A percentile compares a stretch with the other conserved stretches of the same genome.
phyloP scores from a whole-genome alignment of 345 rosid species.

The Geranium rotundifolium region DNA sequence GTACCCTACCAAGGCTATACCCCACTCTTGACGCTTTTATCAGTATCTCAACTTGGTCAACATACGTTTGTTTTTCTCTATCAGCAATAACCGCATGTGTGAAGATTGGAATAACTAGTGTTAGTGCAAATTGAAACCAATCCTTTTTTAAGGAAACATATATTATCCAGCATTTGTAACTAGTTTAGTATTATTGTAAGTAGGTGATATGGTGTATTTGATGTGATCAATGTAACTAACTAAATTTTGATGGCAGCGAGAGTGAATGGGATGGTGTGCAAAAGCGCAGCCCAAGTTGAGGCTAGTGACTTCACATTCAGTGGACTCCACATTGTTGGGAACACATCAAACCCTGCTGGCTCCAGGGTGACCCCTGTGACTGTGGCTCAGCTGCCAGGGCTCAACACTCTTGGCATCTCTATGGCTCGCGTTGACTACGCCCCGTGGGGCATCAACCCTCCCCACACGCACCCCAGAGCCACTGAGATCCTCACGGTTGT shows the following conservation, averaged over 20 bases:
- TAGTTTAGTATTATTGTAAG: no score
- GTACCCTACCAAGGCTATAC: neutral
- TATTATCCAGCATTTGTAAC: no score
- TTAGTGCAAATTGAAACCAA: no score
- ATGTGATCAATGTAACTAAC: no score
- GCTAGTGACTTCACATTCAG: conserved; percentile 7
- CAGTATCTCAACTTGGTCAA: no score
- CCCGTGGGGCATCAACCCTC: conserved; percentile 10
- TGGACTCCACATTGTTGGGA: conserved; percentile 2
- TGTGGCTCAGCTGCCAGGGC: conserved; percentile 7
- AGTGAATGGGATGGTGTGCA: conserved; percentile 11
- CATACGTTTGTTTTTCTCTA: no score
- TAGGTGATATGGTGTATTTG: no score
- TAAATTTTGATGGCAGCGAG: neutral
- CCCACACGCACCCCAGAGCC: conserved; percentile 12
- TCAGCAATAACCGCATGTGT: no score
- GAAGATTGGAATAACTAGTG: no score
- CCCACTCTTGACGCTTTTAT: no score
- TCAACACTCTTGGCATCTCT: conserved; percentile 16
- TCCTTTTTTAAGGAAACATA: no score
- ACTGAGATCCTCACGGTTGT: conserved; percentile 9
- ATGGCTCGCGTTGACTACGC: conserved; percentile 11
- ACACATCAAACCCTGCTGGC: conserved; percentile 5
- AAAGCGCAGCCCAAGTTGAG: conserved; percentile 2
- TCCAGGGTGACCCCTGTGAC: conserved; percentile 4